A percentile compares a stretch with the other conserved stretches of the same genome.
Conservation (phyloP, 2,329 filamentous ascomycete species). For the Xenoacremonium recifei region DNA sequence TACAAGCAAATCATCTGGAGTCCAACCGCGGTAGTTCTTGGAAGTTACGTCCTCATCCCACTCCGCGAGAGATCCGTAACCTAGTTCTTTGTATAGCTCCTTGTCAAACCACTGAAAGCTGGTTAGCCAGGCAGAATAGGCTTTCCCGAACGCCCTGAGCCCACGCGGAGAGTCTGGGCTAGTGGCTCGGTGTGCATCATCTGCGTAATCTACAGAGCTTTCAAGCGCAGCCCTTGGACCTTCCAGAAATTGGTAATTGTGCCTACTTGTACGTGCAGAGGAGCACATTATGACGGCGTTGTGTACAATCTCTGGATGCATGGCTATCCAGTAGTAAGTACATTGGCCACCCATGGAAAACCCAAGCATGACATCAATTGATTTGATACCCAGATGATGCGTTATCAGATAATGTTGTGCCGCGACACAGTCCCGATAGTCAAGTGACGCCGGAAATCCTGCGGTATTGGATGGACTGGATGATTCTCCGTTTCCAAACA, state of each 20-base stretch:
- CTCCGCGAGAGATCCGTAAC: conserved; percentile 34
- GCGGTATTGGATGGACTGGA: conserved; percentile 44
- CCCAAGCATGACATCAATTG: conserved; percentile 41
- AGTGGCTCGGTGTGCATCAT: conserved; percentile 24
- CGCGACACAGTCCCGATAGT: conserved; percentile 43
- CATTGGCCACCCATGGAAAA: conserved; percentile 53
- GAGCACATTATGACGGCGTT: conserved; percentile 44
- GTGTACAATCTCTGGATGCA: conserved; percentile 40
- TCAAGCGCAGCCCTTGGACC: conserved; percentile 42
- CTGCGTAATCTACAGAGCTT: conserved; percentile 39
- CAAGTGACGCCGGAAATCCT: conserved; percentile 34
- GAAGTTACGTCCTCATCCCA: conserved; percentile 32
- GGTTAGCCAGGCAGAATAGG: conserved; percentile 47
- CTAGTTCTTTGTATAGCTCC: conserved; percentile 35
- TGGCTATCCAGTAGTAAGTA: conserved; percentile 44
- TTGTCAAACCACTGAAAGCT: conserved; percentile 45
- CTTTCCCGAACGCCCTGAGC: conserved; percentile 42
- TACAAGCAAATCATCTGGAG: conserved; percentile 41
- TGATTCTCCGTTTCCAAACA: conserved; percentile 48
- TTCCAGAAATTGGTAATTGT: conserved; percentile 48
- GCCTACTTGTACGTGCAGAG: conserved; percentile 42
- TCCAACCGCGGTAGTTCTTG: conserved; percentile 36
- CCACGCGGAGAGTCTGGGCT: conserved; percentile 22
- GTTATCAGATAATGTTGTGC: conserved; percentile 40
- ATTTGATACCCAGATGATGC: conserved; percentile 30